These are phyloP conservation scores for Avena insularis DNA, from an alignment of 176 grass and related monocot species.

Conservation along the genomic window DNA sequence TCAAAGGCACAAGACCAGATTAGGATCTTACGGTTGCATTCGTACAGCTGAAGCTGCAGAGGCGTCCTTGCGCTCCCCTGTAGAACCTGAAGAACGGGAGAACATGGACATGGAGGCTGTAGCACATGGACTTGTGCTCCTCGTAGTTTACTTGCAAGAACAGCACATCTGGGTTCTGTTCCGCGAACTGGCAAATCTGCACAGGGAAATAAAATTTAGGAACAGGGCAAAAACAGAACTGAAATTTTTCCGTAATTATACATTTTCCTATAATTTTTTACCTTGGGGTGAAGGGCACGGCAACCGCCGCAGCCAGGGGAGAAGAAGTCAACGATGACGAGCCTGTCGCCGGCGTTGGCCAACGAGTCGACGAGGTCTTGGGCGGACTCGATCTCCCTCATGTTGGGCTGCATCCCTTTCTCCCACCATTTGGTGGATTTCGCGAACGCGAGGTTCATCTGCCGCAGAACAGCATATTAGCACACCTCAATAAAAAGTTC, in stretches of 20 bases:
- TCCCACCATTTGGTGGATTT: constrained; percentile 91
- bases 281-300: constrained; percentile 94
- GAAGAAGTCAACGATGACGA: constrained; percentile 91
- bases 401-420: constrained; percentile 74
- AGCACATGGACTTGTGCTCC: constrained; percentile 94
- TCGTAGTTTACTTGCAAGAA: constrained; percentile 98
- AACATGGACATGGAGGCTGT: constrained; percentile 89
- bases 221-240: neutral
- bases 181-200: constrained; percentile 88
- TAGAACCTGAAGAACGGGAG: constrained; percentile 98
- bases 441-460: constrained; percentile 72
- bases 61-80: constrained; percentile 74
- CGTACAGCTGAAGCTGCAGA: constrained; percentile 98
- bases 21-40: constrained; percentile 78
- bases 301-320: constrained; percentile 92
- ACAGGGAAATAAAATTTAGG: constrained; percentile 1
- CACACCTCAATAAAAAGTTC: neutral
- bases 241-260: neutral
- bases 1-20: neutral
- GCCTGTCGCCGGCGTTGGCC: constrained; percentile 68
- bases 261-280: neutral
- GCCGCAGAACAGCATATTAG: constrained; percentile 19
- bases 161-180: constrained; percentile 71
- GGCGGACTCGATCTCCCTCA: constrained; percentile 84
- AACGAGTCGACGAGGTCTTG: constrained; percentile 77